phyloP scores from a whole-genome alignment of 495 filamentous ascomycete species.

The Neurospora sp. region DNA sequence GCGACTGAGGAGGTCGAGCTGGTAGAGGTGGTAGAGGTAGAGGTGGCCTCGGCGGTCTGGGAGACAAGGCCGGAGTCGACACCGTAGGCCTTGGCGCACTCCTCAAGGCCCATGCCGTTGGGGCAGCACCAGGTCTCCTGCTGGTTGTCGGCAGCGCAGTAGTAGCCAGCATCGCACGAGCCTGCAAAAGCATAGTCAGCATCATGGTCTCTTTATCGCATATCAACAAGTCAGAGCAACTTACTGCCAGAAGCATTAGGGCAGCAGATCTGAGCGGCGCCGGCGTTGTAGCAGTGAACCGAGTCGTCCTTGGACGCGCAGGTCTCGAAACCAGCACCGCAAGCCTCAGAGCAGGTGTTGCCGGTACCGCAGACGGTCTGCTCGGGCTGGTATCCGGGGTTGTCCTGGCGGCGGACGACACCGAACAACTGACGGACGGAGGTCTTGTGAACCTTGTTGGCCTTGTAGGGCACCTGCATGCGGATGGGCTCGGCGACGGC shows the following conservation, averaged over 20 bases:
- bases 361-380: slow-evolving; percentile 31
- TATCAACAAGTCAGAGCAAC: slow-evolving; percentile 8
- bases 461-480: slow-evolving; percentile 24
- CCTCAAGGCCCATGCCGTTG: slow-evolving; percentile 26
- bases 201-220: neutral
- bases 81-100: slow-evolving; percentile 33
- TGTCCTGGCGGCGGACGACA: slow-evolving; percentile 25
- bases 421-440: slow-evolving; percentile 31
- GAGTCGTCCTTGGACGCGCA: slow-evolving; percentile 30
- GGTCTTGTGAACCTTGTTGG: slow-evolving; percentile 26
- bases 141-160: slow-evolving; percentile 31
- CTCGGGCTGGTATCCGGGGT: slow-evolving; percentile 32
- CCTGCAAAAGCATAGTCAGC: slow-evolving; percentile 19
- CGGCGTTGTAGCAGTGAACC: slow-evolving; percentile 37
- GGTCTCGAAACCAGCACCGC: slow-evolving; percentile 32
- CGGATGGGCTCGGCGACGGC: slow-evolving; percentile 26
- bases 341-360: slow-evolving; percentile 37
- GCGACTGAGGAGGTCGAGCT: slow-evolving; percentile 10
- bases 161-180: slow-evolving; percentile 39
- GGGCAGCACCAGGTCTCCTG: slow-evolving; percentile 39
- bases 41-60: slow-evolving; percentile 19
- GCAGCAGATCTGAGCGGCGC: slow-evolving; percentile 35
- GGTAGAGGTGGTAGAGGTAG: slow-evolving; percentile 7
- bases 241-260: slow-evolving; percentile 33
- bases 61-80: slow-evolving; percentile 29